Conservation (phyloP, 257 asterid species). For the Nicotiana sylvestris region DNA sequence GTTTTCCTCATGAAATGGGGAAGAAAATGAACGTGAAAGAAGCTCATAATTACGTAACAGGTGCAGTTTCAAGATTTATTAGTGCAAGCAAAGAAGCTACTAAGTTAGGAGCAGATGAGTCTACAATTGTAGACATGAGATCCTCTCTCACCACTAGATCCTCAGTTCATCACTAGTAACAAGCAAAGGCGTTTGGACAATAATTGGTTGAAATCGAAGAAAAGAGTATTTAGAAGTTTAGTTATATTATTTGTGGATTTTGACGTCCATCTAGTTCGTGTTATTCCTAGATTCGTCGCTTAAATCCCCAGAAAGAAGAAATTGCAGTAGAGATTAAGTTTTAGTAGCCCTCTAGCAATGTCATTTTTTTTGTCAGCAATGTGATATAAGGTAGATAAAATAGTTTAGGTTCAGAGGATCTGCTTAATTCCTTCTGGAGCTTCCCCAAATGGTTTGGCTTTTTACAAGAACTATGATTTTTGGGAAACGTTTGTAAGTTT, state of each 20-base stretch:
- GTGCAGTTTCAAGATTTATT: conserved; percentile 66
- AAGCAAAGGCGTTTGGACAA: not conserved
- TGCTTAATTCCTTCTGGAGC: not conserved
- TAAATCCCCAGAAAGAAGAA: not conserved
- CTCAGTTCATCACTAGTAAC: conserved; percentile 30
- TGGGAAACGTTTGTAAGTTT: not conserved
- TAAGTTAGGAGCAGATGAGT: conserved; percentile 55
- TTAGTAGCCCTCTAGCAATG: not conserved
- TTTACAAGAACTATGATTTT: not conserved
- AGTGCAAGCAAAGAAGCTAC: conserved; percentile 74
- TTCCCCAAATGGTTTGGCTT: not conserved
- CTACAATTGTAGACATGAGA: conserved; percentile 78
- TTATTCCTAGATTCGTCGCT: not conserved
- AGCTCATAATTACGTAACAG: conserved; percentile 51
- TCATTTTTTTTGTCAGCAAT: no score
- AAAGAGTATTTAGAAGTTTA: no score
- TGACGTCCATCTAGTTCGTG: not conserved
- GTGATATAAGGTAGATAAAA: not conserved
- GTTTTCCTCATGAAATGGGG: conserved; percentile 43
- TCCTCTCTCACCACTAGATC: conserved; percentile 74
- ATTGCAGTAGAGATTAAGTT: not conserved
- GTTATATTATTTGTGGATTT: not conserved
- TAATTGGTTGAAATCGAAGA: not conserved
- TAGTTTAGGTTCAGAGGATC: not conserved
- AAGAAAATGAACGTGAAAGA: conserved; percentile 69